Percentiles rank a stretch among this genome's conserved stretches.
These are phyloP conservation scores for Oenanthe javanica DNA, from an alignment of 140 eudicot genomes.

Conservation along the genomic window DNA sequence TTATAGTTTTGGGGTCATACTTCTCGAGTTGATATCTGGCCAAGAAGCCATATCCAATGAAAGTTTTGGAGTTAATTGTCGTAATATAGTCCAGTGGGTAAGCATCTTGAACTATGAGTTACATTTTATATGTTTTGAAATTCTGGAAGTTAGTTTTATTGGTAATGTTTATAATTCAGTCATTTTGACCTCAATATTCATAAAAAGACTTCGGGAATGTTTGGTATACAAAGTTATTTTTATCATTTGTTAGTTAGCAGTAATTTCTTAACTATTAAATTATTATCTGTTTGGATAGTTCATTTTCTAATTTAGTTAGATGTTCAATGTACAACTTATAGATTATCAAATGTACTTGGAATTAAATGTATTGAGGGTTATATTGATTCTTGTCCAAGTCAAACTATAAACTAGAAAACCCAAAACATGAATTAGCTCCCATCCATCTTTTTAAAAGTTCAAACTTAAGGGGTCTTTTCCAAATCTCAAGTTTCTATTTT, in stretches of 20 bases:
- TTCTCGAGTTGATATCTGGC: constrained; percentile 92
- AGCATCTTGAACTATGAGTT: constrained; percentile 14
- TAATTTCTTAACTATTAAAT: not conserved
- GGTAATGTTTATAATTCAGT: not conserved
- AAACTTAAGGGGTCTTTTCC: no score
- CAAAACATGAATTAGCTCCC: not conserved
- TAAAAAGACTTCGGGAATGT: not conserved
- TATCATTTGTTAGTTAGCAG: not conserved
- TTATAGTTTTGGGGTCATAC: constrained; percentile 93
- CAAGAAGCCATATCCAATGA: constrained; percentile 94
- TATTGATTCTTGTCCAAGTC: not conserved
- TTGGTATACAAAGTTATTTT: not conserved
- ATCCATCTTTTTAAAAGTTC: no score
- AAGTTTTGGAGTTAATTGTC: constrained; percentile 79
- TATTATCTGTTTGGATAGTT: not conserved
- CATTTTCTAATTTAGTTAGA: not conserved
- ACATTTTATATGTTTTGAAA: not conserved
- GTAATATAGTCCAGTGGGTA: constrained; percentile 98
- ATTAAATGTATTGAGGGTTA: not conserved
- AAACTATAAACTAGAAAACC: not conserved
- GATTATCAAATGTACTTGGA: not conserved
- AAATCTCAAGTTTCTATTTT: no score
- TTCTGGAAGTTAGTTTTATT: not conserved
- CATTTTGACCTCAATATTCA: not conserved
- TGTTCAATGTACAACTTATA: not conserved